Base-by-base conservation (phyloP, 2,329 filamentous ascomycete genomes). In the Podosphaera leucotricha region DNA sequence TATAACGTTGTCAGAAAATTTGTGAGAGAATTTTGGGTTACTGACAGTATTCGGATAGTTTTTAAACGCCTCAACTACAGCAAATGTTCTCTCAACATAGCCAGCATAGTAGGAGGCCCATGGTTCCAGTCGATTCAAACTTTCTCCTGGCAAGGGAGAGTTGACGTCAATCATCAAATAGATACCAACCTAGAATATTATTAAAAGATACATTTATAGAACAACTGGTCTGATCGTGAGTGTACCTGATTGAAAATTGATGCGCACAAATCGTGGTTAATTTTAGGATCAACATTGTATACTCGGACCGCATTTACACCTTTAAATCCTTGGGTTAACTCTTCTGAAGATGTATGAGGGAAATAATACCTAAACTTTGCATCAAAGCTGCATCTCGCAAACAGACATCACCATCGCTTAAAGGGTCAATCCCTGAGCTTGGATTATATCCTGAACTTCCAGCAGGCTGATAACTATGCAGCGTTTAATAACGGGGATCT, bases 101-200 rank as follows among this genome's bases (percentile, higher is more conserved):
- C 58, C 59, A 43, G 60, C 62, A 54, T 72, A 68, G 63, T 79
- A 78, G 46, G 65, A 71, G 41, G 64, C 64, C 68, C 68, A 72
- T 20, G 74, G 74, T 47, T 69, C 59, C 20, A 51, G 58, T 46
- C 66, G 68, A 55, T 67, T 66, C 41, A 79, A 60, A 47, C 68
- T 65, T 59, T 77, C 69, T 46, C 71, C 72, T 7, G 63, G 58
- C 3, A 74, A 61, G 41, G 75, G 75, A 38, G 73, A 75, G 63
- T 79, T 79, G 58, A 79, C 75, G 53, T 79, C 74, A 51, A 78
- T 64, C 53, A 77, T 61, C 70, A 78, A 73, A 61, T 77, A 78
- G 59, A 78, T 78, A 55, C 74, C 74, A 49, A 73, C 55, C 55
- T 57, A 28, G 16, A 6, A 43, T 20, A 13, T 7, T 22, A 20